Evolutionary conservation across 2,329 filamentous ascomycete species (phyloP).

Genomic region (Hypomyces perniciosus): DNA sequence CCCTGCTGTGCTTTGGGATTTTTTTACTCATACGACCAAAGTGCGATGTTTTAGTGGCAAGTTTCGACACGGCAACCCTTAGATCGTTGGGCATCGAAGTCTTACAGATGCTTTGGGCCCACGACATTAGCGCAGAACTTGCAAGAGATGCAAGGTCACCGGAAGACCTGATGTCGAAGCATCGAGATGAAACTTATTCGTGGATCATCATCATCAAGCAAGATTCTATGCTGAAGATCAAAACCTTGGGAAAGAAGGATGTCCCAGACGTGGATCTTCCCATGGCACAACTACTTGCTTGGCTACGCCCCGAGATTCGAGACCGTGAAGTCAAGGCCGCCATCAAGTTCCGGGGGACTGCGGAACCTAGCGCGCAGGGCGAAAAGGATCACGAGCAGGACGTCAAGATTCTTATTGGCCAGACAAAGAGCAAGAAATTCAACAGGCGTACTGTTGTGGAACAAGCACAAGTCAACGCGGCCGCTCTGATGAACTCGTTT

Average conservation of each 20-base stretch:
- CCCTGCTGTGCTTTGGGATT: not conserved
- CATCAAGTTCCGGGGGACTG: slow-evolving; percentile 32
- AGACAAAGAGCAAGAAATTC: slow-evolving; percentile 83
- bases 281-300: slow-evolving; percentile 64
- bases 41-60: slow-evolving; percentile 86
- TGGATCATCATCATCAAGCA: slow-evolving; percentile 89
- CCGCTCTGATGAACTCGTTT: slow-evolving; percentile 63
- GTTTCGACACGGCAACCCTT: slow-evolving; percentile 72
- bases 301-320: slow-evolving; percentile 75
- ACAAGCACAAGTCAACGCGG: slow-evolving; percentile 56
- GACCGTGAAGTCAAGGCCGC: slow-evolving; percentile 64
- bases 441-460: slow-evolving; percentile 84
- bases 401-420: slow-evolving; percentile 76
- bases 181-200: slow-evolving; percentile 70
- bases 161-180: slow-evolving; percentile 71
- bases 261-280: slow-evolving; percentile 69
- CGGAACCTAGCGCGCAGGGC: slow-evolving; percentile 10
- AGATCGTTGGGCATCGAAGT: slow-evolving; percentile 72
- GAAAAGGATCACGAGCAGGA: slow-evolving; percentile 54
- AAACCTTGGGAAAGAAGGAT: slow-evolving; percentile 70
- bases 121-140: slow-evolving; percentile 83
- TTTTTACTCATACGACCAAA: slow-evolving; percentile 25
- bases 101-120: slow-evolving; percentile 71
- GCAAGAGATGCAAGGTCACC: slow-evolving; percentile 71
- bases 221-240: slow-evolving; percentile 70